Base-by-base conservation (phyloP, 345 rosid species). In the Kernera saxatilis region DNA sequence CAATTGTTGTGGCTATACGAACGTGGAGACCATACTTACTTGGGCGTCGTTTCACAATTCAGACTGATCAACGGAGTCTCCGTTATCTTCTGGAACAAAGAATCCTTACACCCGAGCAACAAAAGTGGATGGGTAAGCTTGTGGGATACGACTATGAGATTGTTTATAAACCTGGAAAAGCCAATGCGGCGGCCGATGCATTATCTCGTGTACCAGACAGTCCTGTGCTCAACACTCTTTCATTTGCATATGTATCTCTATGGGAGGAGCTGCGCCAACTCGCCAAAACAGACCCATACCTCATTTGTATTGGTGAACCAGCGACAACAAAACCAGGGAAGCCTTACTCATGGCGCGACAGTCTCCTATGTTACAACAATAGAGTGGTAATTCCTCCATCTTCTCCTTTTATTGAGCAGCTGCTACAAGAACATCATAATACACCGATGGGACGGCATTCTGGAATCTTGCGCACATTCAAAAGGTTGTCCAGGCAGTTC, bases 1-100 rank as follows among this genome's bases (percentile, higher is more conserved):
- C 33, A 1, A 26, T 51, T 0, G 4, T 35, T 0, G 1, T 35
- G 0, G 13, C 39, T 0, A 3, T 35, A 0, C 3, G 13, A 0
- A 10, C 4, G 1, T 35, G 39, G 39, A 13, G 39, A 0, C 11
- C 39, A 0, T 35, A 35, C 0, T 0, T 35, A 0, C 4, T 35
- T 0, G 39, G 39, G 0, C 13, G 39, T 9, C 39, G 39, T 0
- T 35, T 35, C 39, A 35, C 4, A 2, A 35, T 10, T 0, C 39
- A 35, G 10, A 35, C 39, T 0, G 13, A 35, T 3, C 39, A 35
- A 0, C 13, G 2, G 0, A 35, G 39, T 1, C 4, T 35, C 0
- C 14, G 13, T 11, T 3, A 40, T 40, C 17, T 51, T 0, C 5
- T 51, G 5, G 56, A 51, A 5, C 56, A 51, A n/a, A 9, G 11